phyloP scores from a whole-genome alignment of 768 basidiomycete genomes.

The Boletus pseudo-olivaceus region DNA sequence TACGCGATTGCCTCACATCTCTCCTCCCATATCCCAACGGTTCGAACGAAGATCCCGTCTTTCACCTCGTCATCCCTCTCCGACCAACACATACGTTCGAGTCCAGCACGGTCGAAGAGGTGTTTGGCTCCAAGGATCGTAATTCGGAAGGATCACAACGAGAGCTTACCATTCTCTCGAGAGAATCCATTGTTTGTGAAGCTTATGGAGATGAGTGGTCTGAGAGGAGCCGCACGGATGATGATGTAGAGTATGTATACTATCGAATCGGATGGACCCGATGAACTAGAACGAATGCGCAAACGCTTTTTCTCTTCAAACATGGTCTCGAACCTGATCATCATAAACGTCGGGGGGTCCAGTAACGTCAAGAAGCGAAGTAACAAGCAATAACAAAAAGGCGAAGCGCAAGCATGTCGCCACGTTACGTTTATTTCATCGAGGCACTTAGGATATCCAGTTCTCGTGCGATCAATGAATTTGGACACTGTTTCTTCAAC shows the following conservation, averaged over 20 bases:
- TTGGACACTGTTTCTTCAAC: slow-evolving; percentile 70
- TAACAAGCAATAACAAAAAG: background rate
- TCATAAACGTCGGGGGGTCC: background rate
- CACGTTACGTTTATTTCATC: slow-evolving; percentile 53
- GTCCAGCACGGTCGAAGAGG: slow-evolving; percentile 51
- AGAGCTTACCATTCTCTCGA: slow-evolving; percentile 49
- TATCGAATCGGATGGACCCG: slow-evolving; percentile 67
- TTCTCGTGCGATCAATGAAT: slow-evolving; percentile 76
- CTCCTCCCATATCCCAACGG: slow-evolving; percentile 33
- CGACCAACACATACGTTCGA: slow-evolving; percentile 63
- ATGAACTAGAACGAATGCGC: background rate
- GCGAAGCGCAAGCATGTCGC: background rate
- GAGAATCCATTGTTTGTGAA: slow-evolving; percentile 55
- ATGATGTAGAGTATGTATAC: slow-evolving; percentile 66
- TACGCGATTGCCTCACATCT: slow-evolving; percentile 38
- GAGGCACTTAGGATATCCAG: slow-evolving; percentile 59
- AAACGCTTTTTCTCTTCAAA: background rate
- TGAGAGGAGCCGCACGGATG: slow-evolving; percentile 32
- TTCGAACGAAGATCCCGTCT: slow-evolving; percentile 25
- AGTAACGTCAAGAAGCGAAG: background rate
- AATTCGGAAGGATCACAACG: slow-evolving; percentile 1
- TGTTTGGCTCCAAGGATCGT: slow-evolving; percentile 38
- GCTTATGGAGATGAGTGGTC: slow-evolving; percentile 24
- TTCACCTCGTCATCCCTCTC: slow-evolving; percentile 78
- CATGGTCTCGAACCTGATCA: background rate